These are phyloP conservation scores for Meripilus lineatus DNA, from an alignment of 1,284 basidiomycete species.

Conservation along the genomic window DNA sequence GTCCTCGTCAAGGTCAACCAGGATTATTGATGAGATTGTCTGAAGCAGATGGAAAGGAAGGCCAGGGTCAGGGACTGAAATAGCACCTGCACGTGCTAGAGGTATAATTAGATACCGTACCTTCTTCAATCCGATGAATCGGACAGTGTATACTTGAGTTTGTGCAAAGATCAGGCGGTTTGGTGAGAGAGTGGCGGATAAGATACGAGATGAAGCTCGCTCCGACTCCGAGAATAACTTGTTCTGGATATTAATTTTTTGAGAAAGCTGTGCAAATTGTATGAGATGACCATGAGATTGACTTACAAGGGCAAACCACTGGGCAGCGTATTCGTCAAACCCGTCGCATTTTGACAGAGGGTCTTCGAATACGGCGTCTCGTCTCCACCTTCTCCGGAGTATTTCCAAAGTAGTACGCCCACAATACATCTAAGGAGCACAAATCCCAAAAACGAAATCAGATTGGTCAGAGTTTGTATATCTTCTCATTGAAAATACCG, in stretches of 20 bases:
- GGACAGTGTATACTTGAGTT: slow-evolving; percentile 54
- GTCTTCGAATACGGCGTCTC: slow-evolving; percentile 60
- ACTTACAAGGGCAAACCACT: slow-evolving; percentile 62
- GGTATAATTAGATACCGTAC: too few species aligned
- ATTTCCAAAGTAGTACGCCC: slow-evolving; percentile 51
- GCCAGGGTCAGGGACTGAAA: neutral
- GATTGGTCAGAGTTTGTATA: neutral
- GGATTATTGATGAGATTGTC: slow-evolving; percentile 53
- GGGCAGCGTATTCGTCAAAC: slow-evolving; percentile 32
- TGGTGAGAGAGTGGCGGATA: slow-evolving; percentile 50
- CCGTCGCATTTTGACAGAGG: slow-evolving; percentile 48
- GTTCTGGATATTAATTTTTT: slow-evolving; percentile 33
- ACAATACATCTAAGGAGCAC: slow-evolving; percentile 42
- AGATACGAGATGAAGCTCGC: slow-evolving; percentile 46
- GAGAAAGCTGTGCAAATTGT: neutral
- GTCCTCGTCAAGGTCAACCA: slow-evolving; percentile 59
- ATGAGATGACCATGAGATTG: neutral
- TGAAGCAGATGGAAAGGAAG: slow-evolving; percentile 10
- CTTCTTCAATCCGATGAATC: slow-evolving; percentile 48
- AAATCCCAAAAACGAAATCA: neutral
- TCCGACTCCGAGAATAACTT: slow-evolving; percentile 50
- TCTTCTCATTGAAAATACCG: neutral
- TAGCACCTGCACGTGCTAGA: too few species aligned
- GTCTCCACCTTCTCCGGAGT: slow-evolving; percentile 52
- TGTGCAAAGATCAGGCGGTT: slow-evolving; percentile 58